phyloP scores from a whole-genome alignment of 345 rosid species.

The Erodium maritimum region DNA sequence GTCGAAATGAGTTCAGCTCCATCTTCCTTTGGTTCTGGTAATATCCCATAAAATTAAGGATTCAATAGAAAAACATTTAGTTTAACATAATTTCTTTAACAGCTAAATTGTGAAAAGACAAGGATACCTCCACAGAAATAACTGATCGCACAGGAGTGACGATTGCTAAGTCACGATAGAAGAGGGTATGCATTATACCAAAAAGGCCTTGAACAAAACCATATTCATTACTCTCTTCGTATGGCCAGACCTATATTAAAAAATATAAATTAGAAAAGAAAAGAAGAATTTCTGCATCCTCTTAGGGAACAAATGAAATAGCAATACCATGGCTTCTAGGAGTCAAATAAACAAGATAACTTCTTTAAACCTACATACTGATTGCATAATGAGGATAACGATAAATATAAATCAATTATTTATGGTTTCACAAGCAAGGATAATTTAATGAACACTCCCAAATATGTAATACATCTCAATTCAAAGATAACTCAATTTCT shows the following conservation, averaged over 20 bases:
- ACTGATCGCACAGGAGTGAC: constrained; percentile 21
- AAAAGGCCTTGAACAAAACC: constrained; percentile 89
- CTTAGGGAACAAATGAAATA: background rate
- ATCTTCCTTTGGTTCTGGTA: constrained; percentile 43
- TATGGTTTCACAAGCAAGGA: no score
- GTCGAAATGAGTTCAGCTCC: constrained; percentile 41
- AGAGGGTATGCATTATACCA: constrained; percentile 58
- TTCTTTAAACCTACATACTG: no score
- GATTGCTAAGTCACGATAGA: constrained; percentile 32
- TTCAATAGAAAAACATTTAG: background rate
- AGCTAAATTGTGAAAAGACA: background rate
- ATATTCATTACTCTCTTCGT: constrained; percentile 66
- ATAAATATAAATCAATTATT: no score
- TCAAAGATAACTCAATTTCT: no score
- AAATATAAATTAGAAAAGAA: background rate
- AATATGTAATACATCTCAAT: no score
- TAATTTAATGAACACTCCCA: no score
- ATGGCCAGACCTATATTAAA: constrained; percentile 73
- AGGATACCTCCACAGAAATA: constrained; percentile 34
- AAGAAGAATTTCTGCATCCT: background rate
- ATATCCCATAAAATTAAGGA: constrained; percentile 10
- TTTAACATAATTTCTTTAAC: background rate
- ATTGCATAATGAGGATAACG: no score
- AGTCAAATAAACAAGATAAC: no score
- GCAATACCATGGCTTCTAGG: background rate